These are phyloP conservation scores for Arthrobotrys megalospora DNA, from an alignment of 2,329 filamentous ascomycete genomes.

Conservation along the genomic window DNA sequence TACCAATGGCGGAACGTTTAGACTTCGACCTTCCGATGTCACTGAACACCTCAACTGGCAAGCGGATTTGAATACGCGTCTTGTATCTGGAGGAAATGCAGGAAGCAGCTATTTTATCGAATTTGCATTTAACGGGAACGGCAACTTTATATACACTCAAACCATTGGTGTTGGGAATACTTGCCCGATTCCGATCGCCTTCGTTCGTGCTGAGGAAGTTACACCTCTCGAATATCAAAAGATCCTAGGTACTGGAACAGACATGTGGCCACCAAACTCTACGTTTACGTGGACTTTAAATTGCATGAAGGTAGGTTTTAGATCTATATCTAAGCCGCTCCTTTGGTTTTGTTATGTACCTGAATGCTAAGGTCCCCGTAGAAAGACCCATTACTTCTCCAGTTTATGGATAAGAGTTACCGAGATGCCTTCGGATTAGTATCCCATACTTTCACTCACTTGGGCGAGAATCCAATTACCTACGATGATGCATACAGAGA, in stretches of 20 bases:
- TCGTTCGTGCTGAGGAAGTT: constrained; percentile 64
- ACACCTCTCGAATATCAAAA: constrained; percentile 69
- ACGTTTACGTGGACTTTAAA: constrained; percentile 37
- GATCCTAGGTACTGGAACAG: constrained; percentile 71
- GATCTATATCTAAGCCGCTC: too few relatives aligned
- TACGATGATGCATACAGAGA: constrained; percentile 74
- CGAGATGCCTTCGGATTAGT: constrained; percentile 73
- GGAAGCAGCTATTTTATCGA: constrained; percentile 73
- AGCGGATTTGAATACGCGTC: constrained; percentile 68
- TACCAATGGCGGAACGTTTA: constrained; percentile 71
- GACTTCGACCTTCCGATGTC: constrained; percentile 70
- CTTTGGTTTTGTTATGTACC: too few relatives aligned
- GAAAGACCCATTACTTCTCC: constrained; percentile 46
- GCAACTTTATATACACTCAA: constrained; percentile 68
- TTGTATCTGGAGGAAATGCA: constrained; percentile 66
- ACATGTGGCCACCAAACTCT: constrained; percentile 69
- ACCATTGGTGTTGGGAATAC: constrained; percentile 63
- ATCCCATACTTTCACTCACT: constrained; percentile 77
- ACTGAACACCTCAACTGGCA: constrained; percentile 70
- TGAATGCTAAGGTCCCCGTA: background rate
- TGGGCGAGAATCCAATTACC: constrained; percentile 74
- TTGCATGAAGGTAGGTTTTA: constrained; percentile 45
- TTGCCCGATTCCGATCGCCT: constrained; percentile 63
- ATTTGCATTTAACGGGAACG: constrained; percentile 73
- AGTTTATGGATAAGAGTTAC: constrained; percentile 67